These are phyloP conservation scores for Firmiana major DNA, from an alignment of 345 rosid genomes.

Conservation along the genomic window DNA sequence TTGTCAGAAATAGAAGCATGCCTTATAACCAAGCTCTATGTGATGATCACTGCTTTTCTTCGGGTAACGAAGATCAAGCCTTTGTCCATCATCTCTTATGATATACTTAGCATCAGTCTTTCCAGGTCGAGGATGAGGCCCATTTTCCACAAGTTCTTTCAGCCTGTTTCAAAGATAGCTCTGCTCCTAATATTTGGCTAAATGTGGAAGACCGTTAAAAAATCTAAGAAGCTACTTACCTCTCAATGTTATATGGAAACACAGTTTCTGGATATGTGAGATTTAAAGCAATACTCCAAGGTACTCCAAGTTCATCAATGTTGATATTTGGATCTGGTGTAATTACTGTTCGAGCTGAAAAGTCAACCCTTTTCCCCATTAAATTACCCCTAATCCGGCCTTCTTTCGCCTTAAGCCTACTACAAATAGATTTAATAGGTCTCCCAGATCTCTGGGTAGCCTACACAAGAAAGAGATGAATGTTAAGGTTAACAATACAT, in stretches of 20 bases:
- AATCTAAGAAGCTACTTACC: conserved; percentile 29
- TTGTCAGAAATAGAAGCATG: neutral
- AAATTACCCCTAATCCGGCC: conserved; percentile 92
- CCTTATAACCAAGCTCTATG: conserved; percentile 95
- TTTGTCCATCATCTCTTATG: conserved; percentile 95
- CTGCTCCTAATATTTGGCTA: too few species aligned
- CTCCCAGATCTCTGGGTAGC: conserved; percentile 96
- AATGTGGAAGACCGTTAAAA: neutral
- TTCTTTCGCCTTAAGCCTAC: conserved; percentile 95
- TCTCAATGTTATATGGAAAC: conserved; percentile 90
- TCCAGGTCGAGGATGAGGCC: conserved; percentile 97
- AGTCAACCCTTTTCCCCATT: conserved; percentile 97
- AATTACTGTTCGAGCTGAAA: conserved; percentile 91
- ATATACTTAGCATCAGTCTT: conserved; percentile 95
- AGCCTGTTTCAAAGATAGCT: conserved; percentile 36
- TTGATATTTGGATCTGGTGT: conserved; percentile 95
- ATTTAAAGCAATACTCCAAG: conserved; percentile 95
- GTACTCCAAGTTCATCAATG: conserved; percentile 93
- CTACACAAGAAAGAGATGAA: conserved; percentile 32
- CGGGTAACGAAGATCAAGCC: conserved; percentile 92
- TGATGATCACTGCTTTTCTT: conserved; percentile 98
- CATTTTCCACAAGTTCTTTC: conserved; percentile 90
- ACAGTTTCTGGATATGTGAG: conserved; percentile 94
- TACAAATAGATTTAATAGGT: conserved; percentile 91
- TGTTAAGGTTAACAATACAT: neutral